phyloP scores from a whole-genome alignment of 1,284 basidiomycete genomes.

The Peniophora sp. region DNA sequence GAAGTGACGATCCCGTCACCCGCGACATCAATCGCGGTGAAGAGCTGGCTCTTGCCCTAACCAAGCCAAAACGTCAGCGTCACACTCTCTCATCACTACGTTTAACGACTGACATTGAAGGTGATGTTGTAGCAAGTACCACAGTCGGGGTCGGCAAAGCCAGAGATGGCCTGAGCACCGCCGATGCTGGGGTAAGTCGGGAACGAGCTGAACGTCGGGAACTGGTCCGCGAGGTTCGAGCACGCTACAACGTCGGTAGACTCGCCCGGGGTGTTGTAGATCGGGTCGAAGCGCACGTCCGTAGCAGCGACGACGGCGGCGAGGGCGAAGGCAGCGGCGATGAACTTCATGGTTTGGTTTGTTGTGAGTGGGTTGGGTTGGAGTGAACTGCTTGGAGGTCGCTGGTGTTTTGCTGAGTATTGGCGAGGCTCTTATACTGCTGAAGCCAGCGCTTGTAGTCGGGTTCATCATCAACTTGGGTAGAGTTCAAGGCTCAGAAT shows the following conservation, averaged over 20 bases:
- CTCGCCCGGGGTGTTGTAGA: constrained; percentile 29
- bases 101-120: constrained; percentile 12
- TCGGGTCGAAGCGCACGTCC: constrained; percentile 32
- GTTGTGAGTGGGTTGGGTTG: too few relatives aligned
- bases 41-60: constrained; percentile 24
- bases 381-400: too few relatives aligned
- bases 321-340: constrained; percentile 5
- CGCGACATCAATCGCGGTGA: constrained; percentile 34
- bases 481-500: too few relatives aligned
- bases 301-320: constrained; percentile 2
- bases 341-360: not conserved
- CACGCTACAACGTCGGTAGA: constrained; percentile 37
- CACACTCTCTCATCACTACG: too few relatives aligned
- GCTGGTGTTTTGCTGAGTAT: too few relatives aligned
- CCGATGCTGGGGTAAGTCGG: constrained; percentile 38
- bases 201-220: constrained; percentile 31
- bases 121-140: constrained; percentile 43
- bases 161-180: constrained; percentile 29
- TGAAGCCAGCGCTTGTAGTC: too few relatives aligned
- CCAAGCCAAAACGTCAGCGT: too few relatives aligned
- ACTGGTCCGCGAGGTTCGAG: constrained; percentile 35
- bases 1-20: constrained; percentile 29
- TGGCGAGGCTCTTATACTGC: too few relatives aligned
- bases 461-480: too few relatives aligned
- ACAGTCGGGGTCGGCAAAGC: constrained; percentile 38